Evolutionary conservation across 108 stramenopile genomes (phyloP).

Genomic region (Chaetoceros tenuissimus): DNA sequence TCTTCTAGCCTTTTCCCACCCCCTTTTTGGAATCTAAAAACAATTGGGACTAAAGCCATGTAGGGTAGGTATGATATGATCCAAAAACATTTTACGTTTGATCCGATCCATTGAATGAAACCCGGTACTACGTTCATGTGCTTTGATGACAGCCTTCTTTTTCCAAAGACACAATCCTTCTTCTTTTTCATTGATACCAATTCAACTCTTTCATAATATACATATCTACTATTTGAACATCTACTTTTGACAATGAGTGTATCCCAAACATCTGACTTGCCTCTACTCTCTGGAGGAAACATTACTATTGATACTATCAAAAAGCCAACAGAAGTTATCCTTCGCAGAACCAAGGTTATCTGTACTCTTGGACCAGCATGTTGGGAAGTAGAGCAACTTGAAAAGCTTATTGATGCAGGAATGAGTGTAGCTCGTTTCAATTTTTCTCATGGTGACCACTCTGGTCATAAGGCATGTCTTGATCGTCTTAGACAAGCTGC

Average conservation of each 20-base stretch:
- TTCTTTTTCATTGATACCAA: too few species aligned
- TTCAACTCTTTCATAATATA: too few species aligned
- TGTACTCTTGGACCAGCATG: slow-evolving; percentile 88
- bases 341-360: slow-evolving; percentile 78
- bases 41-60: too few species aligned
- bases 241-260: slow-evolving; percentile 14
- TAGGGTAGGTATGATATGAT: too few species aligned
- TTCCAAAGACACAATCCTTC: neutral
- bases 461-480: slow-evolving; percentile 71
- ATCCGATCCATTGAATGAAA: too few species aligned
- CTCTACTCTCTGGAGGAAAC: slow-evolving; percentile 40
- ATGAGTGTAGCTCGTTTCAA: slow-evolving; percentile 93
- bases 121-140: too few species aligned
- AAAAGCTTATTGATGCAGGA: slow-evolving; percentile 77
- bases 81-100: too few species aligned
- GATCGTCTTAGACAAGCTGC: slow-evolving; percentile 74
- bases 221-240: neutral
- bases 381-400: slow-evolving; percentile 71
- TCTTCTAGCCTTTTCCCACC: too few species aligned
- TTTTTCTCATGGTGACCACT: slow-evolving; percentile 85
- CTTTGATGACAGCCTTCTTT: too few species aligned
- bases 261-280: slow-evolving; percentile 56
- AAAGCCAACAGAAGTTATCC: slow-evolving; percentile 29
- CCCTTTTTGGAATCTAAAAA: too few species aligned
- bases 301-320: slow-evolving; percentile 45